These are phyloP conservation scores for Microdochium trichocladiopsis DNA, from an alignment of 2,329 filamentous ascomycete species.

Conservation along the genomic window DNA sequence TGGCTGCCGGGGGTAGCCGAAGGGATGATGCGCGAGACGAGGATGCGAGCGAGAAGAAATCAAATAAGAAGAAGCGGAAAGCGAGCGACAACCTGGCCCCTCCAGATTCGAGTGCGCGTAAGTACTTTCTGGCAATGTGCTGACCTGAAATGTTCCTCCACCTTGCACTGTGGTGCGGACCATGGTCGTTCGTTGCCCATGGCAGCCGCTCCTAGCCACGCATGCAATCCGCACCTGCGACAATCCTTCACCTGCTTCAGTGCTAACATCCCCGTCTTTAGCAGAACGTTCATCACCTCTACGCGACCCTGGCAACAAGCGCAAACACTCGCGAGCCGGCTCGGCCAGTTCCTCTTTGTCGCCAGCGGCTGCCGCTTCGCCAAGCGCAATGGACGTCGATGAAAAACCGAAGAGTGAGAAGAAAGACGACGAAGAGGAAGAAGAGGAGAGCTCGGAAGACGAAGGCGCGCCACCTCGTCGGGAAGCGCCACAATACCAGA, in stretches of 20 bases:
- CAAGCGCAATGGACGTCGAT: slow-evolving; percentile 52
- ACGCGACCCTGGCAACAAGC: slow-evolving; percentile 38
- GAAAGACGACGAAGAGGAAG: slow-evolving; percentile 30
- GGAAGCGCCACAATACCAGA: slow-evolving; percentile 70
- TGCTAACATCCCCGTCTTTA: slow-evolving; percentile 7
- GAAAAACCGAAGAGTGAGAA: slow-evolving; percentile 38
- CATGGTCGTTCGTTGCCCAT: not conserved
- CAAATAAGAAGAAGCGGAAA: slow-evolving; percentile 75
- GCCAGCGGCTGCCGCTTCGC: slow-evolving; percentile 42
- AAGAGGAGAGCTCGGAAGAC: slow-evolving; percentile 49
- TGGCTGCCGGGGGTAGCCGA: slow-evolving; percentile 26
- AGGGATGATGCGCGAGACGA: slow-evolving; percentile 44
- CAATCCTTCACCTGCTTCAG: slow-evolving; percentile 1
- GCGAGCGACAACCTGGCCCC: slow-evolving; percentile 52
- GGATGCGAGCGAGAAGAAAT: slow-evolving; percentile 42
- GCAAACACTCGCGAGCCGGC: slow-evolving; percentile 44
- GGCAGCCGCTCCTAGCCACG: not conserved
- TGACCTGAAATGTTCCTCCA: no score
- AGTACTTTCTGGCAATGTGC: slow-evolving; percentile 6
- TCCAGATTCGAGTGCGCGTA: slow-evolving; percentile 37
- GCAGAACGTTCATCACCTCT: slow-evolving; percentile 47
- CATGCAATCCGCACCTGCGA: slow-evolving; percentile 1
- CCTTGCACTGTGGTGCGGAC: not conserved
- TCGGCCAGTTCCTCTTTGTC: slow-evolving; percentile 55
- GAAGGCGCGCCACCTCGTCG: slow-evolving; percentile 54